Evolutionary conservation across 2,329 filamentous ascomycete species (phyloP).

Genomic region (Cladophialophora yegresii): DNA sequence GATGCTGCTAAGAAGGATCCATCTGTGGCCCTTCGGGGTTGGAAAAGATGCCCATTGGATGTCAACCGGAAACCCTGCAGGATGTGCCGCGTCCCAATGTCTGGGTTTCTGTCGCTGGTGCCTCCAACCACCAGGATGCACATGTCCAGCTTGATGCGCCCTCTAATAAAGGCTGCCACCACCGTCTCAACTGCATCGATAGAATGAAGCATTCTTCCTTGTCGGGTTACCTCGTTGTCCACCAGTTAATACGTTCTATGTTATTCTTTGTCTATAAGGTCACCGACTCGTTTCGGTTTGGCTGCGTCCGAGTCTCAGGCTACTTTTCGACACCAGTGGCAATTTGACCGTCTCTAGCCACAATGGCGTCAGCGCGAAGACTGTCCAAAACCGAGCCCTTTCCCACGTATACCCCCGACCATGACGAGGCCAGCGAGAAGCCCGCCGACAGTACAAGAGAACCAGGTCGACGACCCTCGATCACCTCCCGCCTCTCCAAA

Average conservation of each 20-base stretch:
- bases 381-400: slow-evolving; percentile 17
- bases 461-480: slow-evolving; percentile 12
- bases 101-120: neutral
- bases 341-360: neutral
- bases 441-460: slow-evolving; percentile 4
- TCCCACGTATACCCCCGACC: slow-evolving; percentile 15
- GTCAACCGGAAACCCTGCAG: neutral
- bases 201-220: neutral
- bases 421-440: slow-evolving; percentile 7
- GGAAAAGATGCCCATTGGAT: slow-evolving; percentile 6
- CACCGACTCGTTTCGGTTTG: neutral
- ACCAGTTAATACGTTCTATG: neutral
- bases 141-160: slow-evolving; percentile 1
- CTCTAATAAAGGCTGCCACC: neutral
- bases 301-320: neutral
- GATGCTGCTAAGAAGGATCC: neutral
- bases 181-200: slow-evolving; percentile 2
- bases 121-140: neutral
- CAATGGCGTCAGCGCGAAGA: neutral
- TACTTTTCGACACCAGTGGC: neutral
- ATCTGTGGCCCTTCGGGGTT: neutral
- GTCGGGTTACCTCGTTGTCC: neutral
- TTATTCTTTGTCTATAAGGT: neutral
- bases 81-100: neutral
- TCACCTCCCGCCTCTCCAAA: slow-evolving; percentile 22